Base-by-base conservation (phyloP, 1,284 basidiomycete species). In the Porodaedalea pini region DNA sequence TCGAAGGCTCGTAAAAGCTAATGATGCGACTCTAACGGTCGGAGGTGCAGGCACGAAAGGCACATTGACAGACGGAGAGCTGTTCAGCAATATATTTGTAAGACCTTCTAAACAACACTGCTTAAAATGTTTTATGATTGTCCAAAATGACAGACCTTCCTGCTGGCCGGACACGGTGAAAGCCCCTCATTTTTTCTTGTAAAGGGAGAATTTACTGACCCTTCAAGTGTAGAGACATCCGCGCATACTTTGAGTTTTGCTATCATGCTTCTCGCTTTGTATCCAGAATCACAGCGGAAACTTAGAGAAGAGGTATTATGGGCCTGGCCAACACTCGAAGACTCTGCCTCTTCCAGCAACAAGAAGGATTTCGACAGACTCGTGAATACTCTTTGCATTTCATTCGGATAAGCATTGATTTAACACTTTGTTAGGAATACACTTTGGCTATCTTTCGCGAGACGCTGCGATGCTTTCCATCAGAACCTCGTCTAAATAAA, bases 401-500 rank as follows among this genome's bases (percentile, higher is more conserved):
- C 25, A 10, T 29, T 17, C 23, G 4, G 21, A 41, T 21, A 17
- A 4, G 17, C 27, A 13, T 2, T 13, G 15, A 32, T n/a, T 49
- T 5, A 13, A 32, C 7, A 36, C 15, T 44, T 23, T 8, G 15
- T 19, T 37, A 63, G 62, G 58, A 60, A 45, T 63, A 63, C 51
- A 66, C 68, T 15, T 62, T 70, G 29, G 72, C 71, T 0, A 65
- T 67, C 13, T 63, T 71, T 21, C 67, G 69, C 59, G 73, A 75
- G 58, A 66, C 70, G 7, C 62, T 75, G 21, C 66, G 72, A n/a
- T 63, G 72, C 7, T 71, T 69, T 49, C 70, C 72, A 69, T 27
- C 51, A 15, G 51, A 70, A 15, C 66, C 75, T 21, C 73, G 77
- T 25, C 59, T 83, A 13, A 67, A 67, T 3, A 82, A 78, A 62